Percentiles rank a stretch among this genome's conserved stretches.
phyloP scores from a whole-genome alignment of 129 eudicot species.

The Centaurea solstitialis region DNA sequence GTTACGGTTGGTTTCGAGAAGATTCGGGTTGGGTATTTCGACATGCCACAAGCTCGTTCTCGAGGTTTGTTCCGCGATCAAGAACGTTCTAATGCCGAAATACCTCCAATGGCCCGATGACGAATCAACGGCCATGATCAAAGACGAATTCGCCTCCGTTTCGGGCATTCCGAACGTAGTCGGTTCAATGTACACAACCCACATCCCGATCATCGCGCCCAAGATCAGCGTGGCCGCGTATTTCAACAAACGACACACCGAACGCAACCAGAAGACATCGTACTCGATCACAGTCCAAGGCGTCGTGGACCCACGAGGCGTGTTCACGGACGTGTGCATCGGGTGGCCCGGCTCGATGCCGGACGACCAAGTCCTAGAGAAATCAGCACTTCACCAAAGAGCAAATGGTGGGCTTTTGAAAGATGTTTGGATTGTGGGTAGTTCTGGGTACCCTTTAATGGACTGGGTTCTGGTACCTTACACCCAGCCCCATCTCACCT shows the following conservation, averaged over 20 bases:
- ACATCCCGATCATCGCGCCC: conserved; percentile 93
- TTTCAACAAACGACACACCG: conserved; percentile 83
- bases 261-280: conserved; percentile 87
- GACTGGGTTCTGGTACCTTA: conserved; percentile 95
- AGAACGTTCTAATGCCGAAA: conserved; percentile 88
- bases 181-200: conserved; percentile 94
- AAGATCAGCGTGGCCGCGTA: conserved; percentile 94
- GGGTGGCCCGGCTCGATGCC: conserved; percentile 99
- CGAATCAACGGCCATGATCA: conserved; percentile 40
- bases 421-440: conserved; percentile 87
- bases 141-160: conserved; percentile 58
- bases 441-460: conserved; percentile 84
- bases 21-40: conserved; percentile 92
- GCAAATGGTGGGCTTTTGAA: conserved; percentile 78
- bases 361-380: conserved; percentile 88
- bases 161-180: conserved; percentile 85
- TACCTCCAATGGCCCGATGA: conserved; percentile 91
- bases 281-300: conserved; percentile 96
- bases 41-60: conserved; percentile 95
- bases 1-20: conserved; percentile 79
- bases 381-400: conserved; percentile 80
- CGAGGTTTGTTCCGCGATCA: conserved; percentile 90
- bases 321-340: conserved; percentile 85
- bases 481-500: conserved; percentile 82
- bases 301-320: conserved; percentile 80